phyloP scores from a whole-genome alignment of 192 early-diverging fungal species.

The Phycomyces blakesleeanus region DNA sequence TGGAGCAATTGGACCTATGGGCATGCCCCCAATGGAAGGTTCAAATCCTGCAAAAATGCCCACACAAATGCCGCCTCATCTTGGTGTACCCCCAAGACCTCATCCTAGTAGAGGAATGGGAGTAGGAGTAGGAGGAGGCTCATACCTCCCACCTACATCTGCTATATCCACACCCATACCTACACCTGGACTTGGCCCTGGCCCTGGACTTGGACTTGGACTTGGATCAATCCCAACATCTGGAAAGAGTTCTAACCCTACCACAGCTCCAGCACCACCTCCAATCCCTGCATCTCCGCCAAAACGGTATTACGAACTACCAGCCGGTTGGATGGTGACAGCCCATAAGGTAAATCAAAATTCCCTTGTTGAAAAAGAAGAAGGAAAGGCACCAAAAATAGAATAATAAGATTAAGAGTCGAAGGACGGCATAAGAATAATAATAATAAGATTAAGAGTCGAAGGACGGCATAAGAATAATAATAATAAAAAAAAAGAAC shows the following conservation, averaged over 20 bases:
- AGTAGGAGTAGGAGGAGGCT: too few species aligned
- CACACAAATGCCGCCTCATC: background rate
- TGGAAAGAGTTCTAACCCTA: background rate
- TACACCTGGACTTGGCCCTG: too few species aligned
- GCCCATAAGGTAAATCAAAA: conserved; percentile 13
- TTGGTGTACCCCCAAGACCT: background rate
- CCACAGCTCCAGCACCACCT: background rate
- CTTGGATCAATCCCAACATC: background rate
- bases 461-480: too few species aligned
- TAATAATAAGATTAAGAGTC: too few species aligned
- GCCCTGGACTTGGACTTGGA: too few species aligned
- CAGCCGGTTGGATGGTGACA: conserved; percentile 19
- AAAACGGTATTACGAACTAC: conserved; percentile 22
- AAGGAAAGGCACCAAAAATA: too few species aligned
- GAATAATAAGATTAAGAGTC: too few species aligned
- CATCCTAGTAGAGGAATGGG: background rate
- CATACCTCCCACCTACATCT: background rate
- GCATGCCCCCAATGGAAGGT: too few species aligned
- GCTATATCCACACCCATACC: background rate
- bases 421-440: too few species aligned
- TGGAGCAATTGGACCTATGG: background rate
- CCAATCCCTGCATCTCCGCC: background rate
- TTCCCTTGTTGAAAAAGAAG: too few species aligned
- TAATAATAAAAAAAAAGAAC: too few species aligned
- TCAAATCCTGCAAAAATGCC: background rate